Conservation (phyloP, 345 rosid species). For the Citrus inodora region DNA sequence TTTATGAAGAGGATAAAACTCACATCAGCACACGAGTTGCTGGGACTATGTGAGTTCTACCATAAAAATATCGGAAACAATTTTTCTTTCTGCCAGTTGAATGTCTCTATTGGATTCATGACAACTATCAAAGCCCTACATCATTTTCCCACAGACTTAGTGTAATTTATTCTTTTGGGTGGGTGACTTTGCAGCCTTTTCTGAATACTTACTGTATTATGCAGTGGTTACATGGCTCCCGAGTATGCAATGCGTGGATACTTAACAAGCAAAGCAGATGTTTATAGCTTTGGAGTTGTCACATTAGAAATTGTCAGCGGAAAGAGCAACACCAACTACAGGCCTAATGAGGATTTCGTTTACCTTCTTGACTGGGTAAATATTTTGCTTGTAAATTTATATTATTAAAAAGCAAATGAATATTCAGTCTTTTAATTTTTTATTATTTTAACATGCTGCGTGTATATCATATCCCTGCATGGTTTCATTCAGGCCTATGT, state of each 20-base stretch:
- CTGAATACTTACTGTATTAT: slow-evolving; percentile 14
- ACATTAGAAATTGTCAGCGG: slow-evolving; percentile 55
- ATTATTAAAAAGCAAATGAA: too few species aligned
- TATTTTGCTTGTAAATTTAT: not conserved
- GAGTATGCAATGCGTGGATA: slow-evolving; percentile 88
- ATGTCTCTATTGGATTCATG: not conserved
- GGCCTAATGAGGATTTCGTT: slow-evolving; percentile 70
- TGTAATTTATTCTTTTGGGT: not conserved
- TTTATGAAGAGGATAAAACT: slow-evolving; percentile 71
- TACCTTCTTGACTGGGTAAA: slow-evolving; percentile 86
- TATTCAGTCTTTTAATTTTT: not conserved
- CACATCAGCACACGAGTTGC: slow-evolving; percentile 90
- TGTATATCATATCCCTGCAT: not conserved
- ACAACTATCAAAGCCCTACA: not conserved
- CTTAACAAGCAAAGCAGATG: slow-evolving; percentile 65
- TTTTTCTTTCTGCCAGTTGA: not conserved
- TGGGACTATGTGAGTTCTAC: slow-evolving; percentile 70
- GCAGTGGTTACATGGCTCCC: slow-evolving; percentile 63
- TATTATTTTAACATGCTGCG: too few species aligned
- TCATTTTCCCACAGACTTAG: not conserved
- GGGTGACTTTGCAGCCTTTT: not conserved
- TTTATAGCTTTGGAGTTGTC: slow-evolving; percentile 56
- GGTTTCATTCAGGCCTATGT: slow-evolving; percentile 54
- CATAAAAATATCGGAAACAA: not conserved
- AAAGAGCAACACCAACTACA: slow-evolving; percentile 73